Conservation (phyloP, 345 rosid species). For the Populus alba region DNA sequence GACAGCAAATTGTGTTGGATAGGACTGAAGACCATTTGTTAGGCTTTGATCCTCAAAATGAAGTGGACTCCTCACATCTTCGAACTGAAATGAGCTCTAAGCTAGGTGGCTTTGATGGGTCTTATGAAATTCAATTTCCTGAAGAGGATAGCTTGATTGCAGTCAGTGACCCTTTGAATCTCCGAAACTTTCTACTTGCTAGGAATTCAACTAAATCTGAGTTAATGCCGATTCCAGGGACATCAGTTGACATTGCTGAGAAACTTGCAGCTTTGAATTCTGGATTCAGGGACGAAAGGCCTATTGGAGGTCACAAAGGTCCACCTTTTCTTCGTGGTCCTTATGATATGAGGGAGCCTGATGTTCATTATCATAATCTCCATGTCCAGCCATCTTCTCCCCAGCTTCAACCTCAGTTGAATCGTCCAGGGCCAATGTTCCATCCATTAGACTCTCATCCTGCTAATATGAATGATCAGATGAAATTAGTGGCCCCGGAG, state of each 20-base stretch:
- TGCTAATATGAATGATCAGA: constrained; percentile 51
- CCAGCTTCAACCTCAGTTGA: constrained; percentile 50
- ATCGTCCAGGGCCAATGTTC: constrained; percentile 50
- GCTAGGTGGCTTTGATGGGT: constrained; percentile 30
- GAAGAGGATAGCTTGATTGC: constrained; percentile 55
- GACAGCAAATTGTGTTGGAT: constrained; percentile 39
- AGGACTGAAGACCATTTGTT: constrained; percentile 40
- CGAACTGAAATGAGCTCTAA: constrained; percentile 44
- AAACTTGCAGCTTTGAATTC: constrained; percentile 63
- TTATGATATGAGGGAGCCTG: constrained; percentile 46
- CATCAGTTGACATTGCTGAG: constrained; percentile 47
- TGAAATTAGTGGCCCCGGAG: constrained; percentile 59
- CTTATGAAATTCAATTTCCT: constrained; percentile 36
- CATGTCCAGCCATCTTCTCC: constrained; percentile 43
- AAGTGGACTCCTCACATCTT: constrained; percentile 39
- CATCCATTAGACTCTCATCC: constrained; percentile 61
- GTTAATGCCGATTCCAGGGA: constrained; percentile 34
- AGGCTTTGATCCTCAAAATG: constrained; percentile 41
- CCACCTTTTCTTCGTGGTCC: constrained; percentile 47
- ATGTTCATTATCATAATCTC: constrained; percentile 40
- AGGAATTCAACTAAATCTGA: constrained; percentile 52
- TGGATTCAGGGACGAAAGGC: constrained; percentile 52
- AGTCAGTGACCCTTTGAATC: constrained; percentile 34
- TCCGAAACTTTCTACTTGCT: constrained; percentile 30
- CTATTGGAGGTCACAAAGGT: constrained; percentile 50